Conservation (phyloP, 257 asterid species). For the Solanum peruvianum region DNA sequence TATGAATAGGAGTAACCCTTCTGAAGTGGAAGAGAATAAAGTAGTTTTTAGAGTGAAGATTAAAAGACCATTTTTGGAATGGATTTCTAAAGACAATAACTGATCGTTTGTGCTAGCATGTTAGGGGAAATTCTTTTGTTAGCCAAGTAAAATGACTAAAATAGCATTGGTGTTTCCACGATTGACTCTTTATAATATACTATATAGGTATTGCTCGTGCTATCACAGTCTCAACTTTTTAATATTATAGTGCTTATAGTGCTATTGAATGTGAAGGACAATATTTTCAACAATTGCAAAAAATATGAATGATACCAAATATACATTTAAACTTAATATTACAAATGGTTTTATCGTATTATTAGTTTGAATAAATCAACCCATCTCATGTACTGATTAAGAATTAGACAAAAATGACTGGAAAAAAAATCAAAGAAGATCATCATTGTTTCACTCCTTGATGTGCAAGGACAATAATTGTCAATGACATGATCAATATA, state of each 20-base stretch:
- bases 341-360: not conserved
- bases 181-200: too few species aligned
- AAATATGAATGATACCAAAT: too few species aligned
- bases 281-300: not conserved
- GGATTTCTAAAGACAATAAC: too few species aligned
- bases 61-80: too few species aligned
- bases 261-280: not conserved
- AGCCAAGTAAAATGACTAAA: too few species aligned
- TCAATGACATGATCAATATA: not conserved
- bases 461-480: not conserved
- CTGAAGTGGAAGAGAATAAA: too few species aligned
- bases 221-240: not conserved
- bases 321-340: not conserved
- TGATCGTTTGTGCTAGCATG: too few species aligned
- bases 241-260: not conserved
- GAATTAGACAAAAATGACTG: not conserved
- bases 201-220: not conserved
- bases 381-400: not conserved
- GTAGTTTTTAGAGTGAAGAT: too few species aligned
- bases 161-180: too few species aligned
- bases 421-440: not conserved
- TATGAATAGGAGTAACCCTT: too few species aligned
- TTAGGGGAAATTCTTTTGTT: too few species aligned
- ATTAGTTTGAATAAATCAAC: not conserved
- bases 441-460: not conserved